Conservation (phyloP, 2,329 filamentous ascomycete genomes). For the Penicillium rolfsii region DNA sequence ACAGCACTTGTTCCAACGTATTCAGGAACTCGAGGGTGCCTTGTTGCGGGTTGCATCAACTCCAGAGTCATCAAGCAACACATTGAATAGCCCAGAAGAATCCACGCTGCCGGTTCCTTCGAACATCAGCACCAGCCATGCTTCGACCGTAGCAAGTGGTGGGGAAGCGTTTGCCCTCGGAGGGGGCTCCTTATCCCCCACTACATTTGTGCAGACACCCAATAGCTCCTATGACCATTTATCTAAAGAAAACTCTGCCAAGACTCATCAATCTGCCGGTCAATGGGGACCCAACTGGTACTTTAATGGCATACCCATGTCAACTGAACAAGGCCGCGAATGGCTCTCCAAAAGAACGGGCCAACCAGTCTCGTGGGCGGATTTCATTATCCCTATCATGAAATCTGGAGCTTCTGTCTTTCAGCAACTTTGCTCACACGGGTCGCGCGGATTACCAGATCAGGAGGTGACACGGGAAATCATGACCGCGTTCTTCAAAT, state of each 20-base stretch:
- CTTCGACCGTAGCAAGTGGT: not conserved
- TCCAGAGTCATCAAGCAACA: not conserved
- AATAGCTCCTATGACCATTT: not conserved
- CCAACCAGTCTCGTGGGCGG: conserved; percentile 13
- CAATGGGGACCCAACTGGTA: conserved; percentile 26
- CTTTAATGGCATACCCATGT: conserved; percentile 25
- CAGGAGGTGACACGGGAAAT: conserved; percentile 7
- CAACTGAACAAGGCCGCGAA: conserved; percentile 17
- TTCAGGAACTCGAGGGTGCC: conserved; percentile 19
- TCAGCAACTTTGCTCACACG: not conserved
- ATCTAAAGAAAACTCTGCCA: not conserved
- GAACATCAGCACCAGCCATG: not conserved
- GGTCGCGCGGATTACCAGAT: conserved; percentile 15
- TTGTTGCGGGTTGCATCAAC: conserved; percentile 5
- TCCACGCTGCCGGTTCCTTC: not conserved
- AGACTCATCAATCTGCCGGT: not conserved
- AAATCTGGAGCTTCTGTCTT: not conserved
- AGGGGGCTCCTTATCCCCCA: not conserved
- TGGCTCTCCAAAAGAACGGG: conserved; percentile 25
- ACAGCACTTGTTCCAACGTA: conserved; percentile 14
- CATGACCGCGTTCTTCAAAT: conserved; percentile 12
- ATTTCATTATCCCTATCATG: conserved; percentile 16
- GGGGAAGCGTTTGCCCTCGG: not conserved
- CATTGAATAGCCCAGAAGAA: not conserved
- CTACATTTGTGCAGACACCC: not conserved